A percentile compares a stretch with the other conserved stretches of the same genome.
Conservation (phyloP, 2,329 filamentous ascomycete species). For the Pseudocercospora eumusae region DNA sequence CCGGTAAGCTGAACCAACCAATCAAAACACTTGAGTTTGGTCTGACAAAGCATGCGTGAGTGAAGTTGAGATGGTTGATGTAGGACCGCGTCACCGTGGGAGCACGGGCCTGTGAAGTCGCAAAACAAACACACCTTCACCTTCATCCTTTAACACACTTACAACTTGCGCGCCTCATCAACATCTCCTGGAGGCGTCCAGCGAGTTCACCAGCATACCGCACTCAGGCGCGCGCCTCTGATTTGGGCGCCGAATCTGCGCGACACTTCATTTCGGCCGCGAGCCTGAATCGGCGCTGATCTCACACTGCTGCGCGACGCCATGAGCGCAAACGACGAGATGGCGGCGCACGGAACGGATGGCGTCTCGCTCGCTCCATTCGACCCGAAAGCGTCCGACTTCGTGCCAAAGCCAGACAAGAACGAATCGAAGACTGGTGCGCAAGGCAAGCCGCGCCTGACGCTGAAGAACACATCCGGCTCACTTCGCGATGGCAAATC, state of each 20-base stretch:
- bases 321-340: constrained; percentile 3
- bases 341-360: not conserved
- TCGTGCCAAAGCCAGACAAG: constrained; percentile 11
- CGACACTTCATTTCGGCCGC: not conserved
- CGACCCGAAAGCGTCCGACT: constrained; percentile 14
- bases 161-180: not conserved
- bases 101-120: constrained; percentile 2
- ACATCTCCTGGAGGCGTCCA: not conserved
- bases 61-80: constrained; percentile 6
- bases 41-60: not conserved
- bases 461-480: not conserved
- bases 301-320: not conserved
- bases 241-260: not conserved
- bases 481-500: not conserved
- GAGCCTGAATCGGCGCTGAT: not conserved
- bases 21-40: not conserved
- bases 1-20: not conserved
- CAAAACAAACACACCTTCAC: not conserved
- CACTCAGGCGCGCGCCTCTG: not conserved
- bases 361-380: constrained; percentile 6
- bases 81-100: not conserved
- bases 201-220: not conserved
- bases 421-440: not conserved
- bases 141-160: not conserved
- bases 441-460: constrained; percentile 5